Evolutionary conservation across 768 basidiomycete genomes (phyloP), one percentile per base, ranked within the genome.

Genomic region (Galerina sulciceps): DNA sequence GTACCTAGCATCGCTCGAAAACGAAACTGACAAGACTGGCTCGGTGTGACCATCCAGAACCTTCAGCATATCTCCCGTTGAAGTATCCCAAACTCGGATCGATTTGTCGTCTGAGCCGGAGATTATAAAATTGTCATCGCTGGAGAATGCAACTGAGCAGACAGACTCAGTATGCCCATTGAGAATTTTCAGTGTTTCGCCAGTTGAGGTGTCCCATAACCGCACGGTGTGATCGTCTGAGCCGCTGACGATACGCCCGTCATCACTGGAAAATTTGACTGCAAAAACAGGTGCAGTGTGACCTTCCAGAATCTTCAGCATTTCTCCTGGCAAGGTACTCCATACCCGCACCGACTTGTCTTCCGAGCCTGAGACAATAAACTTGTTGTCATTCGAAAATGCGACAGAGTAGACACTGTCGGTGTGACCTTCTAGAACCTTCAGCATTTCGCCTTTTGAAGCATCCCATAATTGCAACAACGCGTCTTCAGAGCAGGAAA

Each of bases 1-100:
- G 13, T 31, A 17, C 11, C 22, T 58, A 37, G 11, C 31, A 51
- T 58, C 22, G 23, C 15, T 6, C n/a, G 56, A 58, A 44, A 58
- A 50, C 18, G 42, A 40, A 17, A 58, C 56, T 8, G 56, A 56
- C 11, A 1, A 35, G 46, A 56, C 55, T 0, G 3, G 36, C 20
- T 17, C 17, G 18, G 17, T 47, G 44, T 56, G 55, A 8, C 46
- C 46, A 5, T 37, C 17, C 8, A 56, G 37, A 8, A 48, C 11
- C n/a, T 48, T 26, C 44, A 34, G 20, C 36, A 22, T 36, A 6
- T 20, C 49, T 8, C 58, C 58, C 20, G 53, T 55, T 13, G 13
- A 55, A 11, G 37, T 53, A 60, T 60, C 46, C 58, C 58, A 60
- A 48, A 57, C 55, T 44, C 55, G 34, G 13, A 63, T 54, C n/a